Base-by-base conservation (phyloP, 345 rosid genomes). In the Pseudoturritis turrita region DNA sequence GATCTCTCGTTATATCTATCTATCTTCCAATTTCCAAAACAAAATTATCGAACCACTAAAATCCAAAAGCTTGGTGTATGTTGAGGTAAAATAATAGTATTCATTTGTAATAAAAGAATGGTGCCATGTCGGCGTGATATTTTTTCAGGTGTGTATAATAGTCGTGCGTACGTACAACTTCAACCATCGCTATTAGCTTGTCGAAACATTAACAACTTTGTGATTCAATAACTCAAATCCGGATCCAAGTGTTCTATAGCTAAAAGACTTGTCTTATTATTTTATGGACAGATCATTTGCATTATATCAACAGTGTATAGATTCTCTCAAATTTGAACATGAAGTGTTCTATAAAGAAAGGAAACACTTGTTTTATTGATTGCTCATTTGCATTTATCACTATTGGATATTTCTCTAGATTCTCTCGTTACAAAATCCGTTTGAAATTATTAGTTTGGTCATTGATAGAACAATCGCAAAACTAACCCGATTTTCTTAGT, bases 1-100 rank as follows among this genome's bases (percentile, higher is more conserved):
- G 78, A 59, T 74, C 62, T 50, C 73, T 67, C 78, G 43, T 52
- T 31, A 41, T 41, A 12, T 17, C 18, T 55, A 57, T 72, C 11
- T 15, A 43, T 56, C 11, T 57, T 57, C 44, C 37, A 46, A 29
- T 47, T 65, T 58, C 61, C 72, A 47, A 28, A 65, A 64, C 72
- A 65, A 49, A 6, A 4, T 50, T 41, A 65, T 58, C 54, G 54
- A 74, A 67, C 47, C 40, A 31, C 67, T 65, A 50, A n/a, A 74
- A 65, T 29, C 47, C 21, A 31, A 28, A 57, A 56, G 2, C 18
- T 57, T 56, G 8, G n/a, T 64, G 56, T 73, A 35, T 51, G 61
- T 50, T 61, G 25, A 40, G 61, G 35, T 61, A n/a, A 51, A 70
- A 49, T 4, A 45, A 31, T n/a, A n/a, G n/a, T n/a, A n/a, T 45